These are phyloP conservation scores for Oryza coarctata DNA, from an alignment of 176 grass and related monocot species.

Conservation along the genomic window DNA sequence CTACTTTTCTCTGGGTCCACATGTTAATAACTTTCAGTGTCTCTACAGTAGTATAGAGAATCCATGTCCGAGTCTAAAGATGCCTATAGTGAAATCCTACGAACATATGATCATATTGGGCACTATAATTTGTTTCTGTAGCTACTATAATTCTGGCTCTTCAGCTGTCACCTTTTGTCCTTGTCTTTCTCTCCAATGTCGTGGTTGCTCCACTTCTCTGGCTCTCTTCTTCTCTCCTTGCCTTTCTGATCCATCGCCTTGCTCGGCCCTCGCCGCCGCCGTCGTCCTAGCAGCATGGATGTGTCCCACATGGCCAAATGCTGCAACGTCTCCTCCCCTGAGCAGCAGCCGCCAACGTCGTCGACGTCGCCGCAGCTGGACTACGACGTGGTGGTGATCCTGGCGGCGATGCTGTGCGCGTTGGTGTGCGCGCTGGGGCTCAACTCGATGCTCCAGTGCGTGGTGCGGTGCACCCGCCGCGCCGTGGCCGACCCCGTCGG, in stretches of 20 bases:
- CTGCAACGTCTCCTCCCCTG: constrained; percentile 9
- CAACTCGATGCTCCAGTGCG: constrained; percentile 77
- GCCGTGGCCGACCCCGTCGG: constrained; percentile 51
- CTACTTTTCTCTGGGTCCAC: too few relatives aligned
- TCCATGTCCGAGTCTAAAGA: too few relatives aligned
- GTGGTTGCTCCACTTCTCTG: constrained; percentile 16
- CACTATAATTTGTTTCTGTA: background rate
- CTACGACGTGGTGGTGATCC: constrained; percentile 77
- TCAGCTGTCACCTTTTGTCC: background rate
- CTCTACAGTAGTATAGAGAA: too few relatives aligned
- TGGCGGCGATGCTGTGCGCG: constrained; percentile 79
- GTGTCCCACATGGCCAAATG: constrained; percentile 25
- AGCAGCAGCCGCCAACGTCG: background rate
- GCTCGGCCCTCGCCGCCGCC: background rate
- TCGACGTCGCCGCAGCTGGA: constrained; percentile 29
- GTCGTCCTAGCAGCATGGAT: background rate
- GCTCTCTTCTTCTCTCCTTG: background rate
- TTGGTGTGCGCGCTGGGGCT: constrained; percentile 74
- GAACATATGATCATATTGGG: background rate
- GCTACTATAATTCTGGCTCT: background rate
- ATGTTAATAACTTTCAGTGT: too few relatives aligned
- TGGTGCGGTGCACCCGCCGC: constrained; percentile 59
- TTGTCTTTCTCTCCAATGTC: background rate
- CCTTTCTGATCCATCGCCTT: background rate
- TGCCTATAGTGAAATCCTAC: too few relatives aligned